These are phyloP conservation scores for Calonectria ilicicola DNA, from an alignment of 2,329 filamentous ascomycete species.

Conservation along the genomic window DNA sequence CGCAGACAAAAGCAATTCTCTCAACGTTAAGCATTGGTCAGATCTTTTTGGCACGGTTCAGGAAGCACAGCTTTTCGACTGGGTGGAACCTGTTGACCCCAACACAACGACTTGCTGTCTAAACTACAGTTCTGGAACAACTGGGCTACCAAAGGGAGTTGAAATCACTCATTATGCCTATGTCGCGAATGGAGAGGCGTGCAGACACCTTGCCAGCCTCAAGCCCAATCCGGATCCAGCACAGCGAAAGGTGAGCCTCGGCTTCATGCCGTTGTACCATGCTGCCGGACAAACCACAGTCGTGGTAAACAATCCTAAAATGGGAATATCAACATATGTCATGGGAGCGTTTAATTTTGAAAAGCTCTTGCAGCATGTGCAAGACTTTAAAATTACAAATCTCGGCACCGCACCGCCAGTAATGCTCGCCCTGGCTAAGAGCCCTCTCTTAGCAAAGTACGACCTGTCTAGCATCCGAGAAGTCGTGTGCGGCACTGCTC, in stretches of 20 bases:
- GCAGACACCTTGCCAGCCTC: not conserved
- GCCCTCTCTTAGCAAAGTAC: conserved; percentile 4
- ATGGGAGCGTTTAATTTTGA: conserved; percentile 3
- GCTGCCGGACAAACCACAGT: conserved; percentile 8
- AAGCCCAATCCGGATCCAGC: not conserved
- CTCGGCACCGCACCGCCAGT: not conserved
- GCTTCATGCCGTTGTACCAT: conserved; percentile 12
- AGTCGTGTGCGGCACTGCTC: conserved; percentile 3
- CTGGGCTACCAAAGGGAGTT: conserved; percentile 85
- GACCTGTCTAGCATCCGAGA: not conserved
- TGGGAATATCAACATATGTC: not conserved
- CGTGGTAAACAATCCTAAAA: conserved; percentile 3
- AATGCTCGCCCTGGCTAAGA: not conserved
- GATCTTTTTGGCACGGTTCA: conserved; percentile 65
- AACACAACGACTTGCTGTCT: conserved; percentile 71
- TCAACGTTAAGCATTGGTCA: conserved; percentile 67
- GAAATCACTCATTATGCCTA: conserved; percentile 80
- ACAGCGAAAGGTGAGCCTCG: not conserved
- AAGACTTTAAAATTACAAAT: not conserved
- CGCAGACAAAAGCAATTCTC: too few species aligned
- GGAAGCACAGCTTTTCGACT: conserved; percentile 61
- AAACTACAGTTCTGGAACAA: conserved; percentile 84
- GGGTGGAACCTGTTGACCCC: conserved; percentile 67
- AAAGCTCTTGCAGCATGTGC: conserved; percentile 6
- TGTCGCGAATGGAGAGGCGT: conserved; percentile 67